phyloP scores from a whole-genome alignment of 2,329 filamentous ascomycete genomes.

The Blastomyces emzantsi region DNA sequence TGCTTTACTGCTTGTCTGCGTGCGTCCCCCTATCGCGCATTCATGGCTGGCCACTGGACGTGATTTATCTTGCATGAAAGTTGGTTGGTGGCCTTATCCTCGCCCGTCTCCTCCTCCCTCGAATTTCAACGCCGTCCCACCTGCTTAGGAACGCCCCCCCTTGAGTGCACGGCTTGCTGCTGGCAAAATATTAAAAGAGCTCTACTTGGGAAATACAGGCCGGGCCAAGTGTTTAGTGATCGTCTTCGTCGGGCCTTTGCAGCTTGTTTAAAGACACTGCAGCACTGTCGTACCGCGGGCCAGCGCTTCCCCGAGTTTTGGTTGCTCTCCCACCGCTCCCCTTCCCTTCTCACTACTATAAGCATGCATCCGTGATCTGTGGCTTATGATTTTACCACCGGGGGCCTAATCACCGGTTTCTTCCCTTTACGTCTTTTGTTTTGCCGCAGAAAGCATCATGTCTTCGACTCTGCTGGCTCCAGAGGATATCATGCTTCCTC shows the following conservation, averaged over 20 bases:
- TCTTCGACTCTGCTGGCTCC: conserved; percentile 15
- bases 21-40: neutral
- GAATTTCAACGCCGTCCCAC: neutral
- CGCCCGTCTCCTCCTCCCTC: neutral
- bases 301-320: too few relatives aligned
- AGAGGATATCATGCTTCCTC: conserved; percentile 16
- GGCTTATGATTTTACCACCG: neutral
- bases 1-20: neutral
- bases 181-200: neutral
- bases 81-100: conserved; percentile 1
- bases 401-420: neutral
- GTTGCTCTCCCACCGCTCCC: neutral
- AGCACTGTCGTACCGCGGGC: too few relatives aligned
- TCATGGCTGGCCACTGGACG: conserved; percentile 9
- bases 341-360: neutral
- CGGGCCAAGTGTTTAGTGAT: neutral
- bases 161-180: neutral
- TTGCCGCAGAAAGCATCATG: conserved; percentile 10
- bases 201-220: neutral
- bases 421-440: neutral
- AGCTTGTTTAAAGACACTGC: too few relatives aligned
- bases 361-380: conserved; percentile 8
- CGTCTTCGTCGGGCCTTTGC: neutral
- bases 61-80: neutral
- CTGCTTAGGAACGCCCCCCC: neutral